Conservation (phyloP, 768 basidiomycete species). For the Termitomyces sp. region DNA sequence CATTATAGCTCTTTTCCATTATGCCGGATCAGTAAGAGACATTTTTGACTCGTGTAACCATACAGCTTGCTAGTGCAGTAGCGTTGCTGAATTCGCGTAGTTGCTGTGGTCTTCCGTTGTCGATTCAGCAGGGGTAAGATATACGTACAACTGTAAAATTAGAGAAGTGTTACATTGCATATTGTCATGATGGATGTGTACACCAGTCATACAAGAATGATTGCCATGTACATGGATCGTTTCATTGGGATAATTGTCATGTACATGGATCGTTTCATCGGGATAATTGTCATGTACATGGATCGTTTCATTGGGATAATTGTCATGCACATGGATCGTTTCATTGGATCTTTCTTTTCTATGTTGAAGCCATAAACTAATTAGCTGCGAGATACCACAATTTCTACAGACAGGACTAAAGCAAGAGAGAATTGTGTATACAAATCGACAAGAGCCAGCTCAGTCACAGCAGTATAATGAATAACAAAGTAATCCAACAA, state of each 20-base stretch:
- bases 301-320: not conserved
- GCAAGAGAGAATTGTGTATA: constrained; percentile 20
- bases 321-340: not conserved
- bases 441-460: constrained; percentile 22
- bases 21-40: no score
- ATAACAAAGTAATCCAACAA: constrained; percentile 7
- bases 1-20: no score
- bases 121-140: constrained; percentile 23
- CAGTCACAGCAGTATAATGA: constrained; percentile 11
- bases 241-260: not conserved
- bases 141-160: not conserved
- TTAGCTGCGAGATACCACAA: not conserved
- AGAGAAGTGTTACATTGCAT: not conserved
- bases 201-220: not conserved
- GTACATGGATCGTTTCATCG: not conserved
- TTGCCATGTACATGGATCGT: not conserved
- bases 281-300: not conserved
- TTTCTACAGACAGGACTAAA: constrained; percentile 18
- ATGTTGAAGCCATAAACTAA: not conserved
- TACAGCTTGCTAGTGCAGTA: no score
- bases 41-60: no score
- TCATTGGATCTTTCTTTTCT: not conserved
- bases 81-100: not conserved
- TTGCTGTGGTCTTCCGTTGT: constrained; percentile 30
- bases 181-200: not conserved